These are phyloP conservation scores for Colletotrichum musae DNA, from an alignment of 2,329 filamentous ascomycete species.

Conservation along the genomic window DNA sequence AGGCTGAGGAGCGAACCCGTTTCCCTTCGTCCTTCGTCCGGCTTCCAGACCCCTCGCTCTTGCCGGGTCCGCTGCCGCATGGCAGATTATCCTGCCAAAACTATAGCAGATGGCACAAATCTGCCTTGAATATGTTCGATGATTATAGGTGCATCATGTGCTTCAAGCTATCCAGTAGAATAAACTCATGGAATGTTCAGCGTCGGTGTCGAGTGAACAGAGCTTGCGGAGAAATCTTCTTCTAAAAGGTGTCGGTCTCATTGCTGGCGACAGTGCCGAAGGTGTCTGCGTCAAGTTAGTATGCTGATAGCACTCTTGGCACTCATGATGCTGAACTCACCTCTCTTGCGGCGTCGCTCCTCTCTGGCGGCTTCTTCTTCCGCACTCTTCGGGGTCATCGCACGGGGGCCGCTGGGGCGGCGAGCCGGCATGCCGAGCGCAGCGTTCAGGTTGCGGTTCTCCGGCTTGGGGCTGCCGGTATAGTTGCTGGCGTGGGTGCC, in stretches of 20 bases:
- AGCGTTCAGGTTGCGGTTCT: constrained; percentile 71
- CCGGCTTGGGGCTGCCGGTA: constrained; percentile 66
- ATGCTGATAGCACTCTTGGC: background rate
- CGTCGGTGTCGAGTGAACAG: constrained; percentile 12
- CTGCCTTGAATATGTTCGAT: constrained; percentile 38
- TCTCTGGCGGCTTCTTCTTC: constrained; percentile 62
- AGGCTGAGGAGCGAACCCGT: constrained; percentile 38
- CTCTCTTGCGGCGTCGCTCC: constrained; percentile 70
- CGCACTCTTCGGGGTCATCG: constrained; percentile 72
- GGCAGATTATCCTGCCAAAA: constrained; percentile 22
- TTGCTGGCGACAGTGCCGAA: constrained; percentile 67
- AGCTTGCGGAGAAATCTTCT: constrained; percentile 27
- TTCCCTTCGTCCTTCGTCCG: constrained; percentile 4
- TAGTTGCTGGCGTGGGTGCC: constrained; percentile 62
- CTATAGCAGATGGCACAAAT: constrained; percentile 31
- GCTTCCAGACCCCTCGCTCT: background rate
- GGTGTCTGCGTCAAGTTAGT: constrained; percentile 58
- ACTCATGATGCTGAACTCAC: constrained; percentile 54
- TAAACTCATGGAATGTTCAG: constrained; percentile 28
- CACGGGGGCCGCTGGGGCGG: constrained; percentile 70
- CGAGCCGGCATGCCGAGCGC: constrained; percentile 67
- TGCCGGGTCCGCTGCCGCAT: constrained; percentile 22
- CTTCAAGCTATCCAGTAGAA: constrained; percentile 36
- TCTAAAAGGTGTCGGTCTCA: constrained; percentile 69
- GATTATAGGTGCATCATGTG: constrained; percentile 37